These are phyloP conservation scores for Eucalyptus pumila DNA, from an alignment of 345 rosid species.

Conservation along the genomic window DNA sequence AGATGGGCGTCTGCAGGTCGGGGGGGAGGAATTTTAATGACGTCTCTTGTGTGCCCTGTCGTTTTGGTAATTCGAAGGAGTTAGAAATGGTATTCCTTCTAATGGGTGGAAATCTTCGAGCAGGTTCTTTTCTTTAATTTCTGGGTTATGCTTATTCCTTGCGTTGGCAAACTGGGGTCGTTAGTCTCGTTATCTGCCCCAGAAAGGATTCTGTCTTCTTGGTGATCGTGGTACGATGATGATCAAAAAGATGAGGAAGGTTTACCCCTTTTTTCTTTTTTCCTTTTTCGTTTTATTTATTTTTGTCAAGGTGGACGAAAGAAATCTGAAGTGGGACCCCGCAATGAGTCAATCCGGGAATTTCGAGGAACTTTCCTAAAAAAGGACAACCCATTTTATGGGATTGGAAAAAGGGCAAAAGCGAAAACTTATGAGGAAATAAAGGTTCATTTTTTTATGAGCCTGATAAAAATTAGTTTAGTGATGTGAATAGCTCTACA, in stretches of 20 bases:
- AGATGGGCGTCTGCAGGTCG: not conserved
- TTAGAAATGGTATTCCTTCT: not conserved
- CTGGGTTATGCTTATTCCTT: not conserved
- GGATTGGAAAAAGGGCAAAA: not conserved
- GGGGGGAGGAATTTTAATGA: not conserved
- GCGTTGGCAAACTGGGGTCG: not conserved
- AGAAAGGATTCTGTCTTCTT: not conserved
- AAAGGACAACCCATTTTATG: not conserved
- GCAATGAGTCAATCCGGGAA: not conserved
- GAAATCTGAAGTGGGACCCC: not conserved
- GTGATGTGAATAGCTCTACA: not conserved
- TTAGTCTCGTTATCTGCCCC: not conserved
- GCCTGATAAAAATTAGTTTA: not conserved
- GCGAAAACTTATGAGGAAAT: not conserved
- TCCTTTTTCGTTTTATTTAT: not conserved
- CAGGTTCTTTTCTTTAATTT: not conserved
- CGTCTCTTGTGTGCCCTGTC: not conserved
- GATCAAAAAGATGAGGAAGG: not conserved
- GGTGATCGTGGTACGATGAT: not conserved
- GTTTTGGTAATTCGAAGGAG: not conserved
- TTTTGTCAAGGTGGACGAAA: not conserved
- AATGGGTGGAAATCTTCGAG: conserved; percentile 6
- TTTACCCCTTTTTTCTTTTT: not conserved
- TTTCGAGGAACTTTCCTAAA: not conserved
- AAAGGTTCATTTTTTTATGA: not conserved